Evolutionary conservation across 176 grass and related monocot genomes (phyloP).

Genomic region (Zea mays): Zm-B73-REFERENCE-NAM-5.0 NC_050102.1:160274001-160274500

Average conservation of each 20-base stretch:
- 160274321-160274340: neutral
- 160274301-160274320: conserved; percentile 3
- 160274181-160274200: neutral
- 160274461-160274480: neutral
- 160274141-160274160: conserved; percentile 46
- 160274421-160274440: neutral
- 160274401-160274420: neutral
- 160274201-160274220: neutral
- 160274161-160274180: conserved; percentile 14
- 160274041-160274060: conserved; percentile 88
- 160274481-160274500: neutral
- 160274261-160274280: neutral
- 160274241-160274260: neutral
- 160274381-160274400: neutral
- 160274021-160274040: conserved; percentile 92
- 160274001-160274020: conserved; percentile 99
- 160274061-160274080: conserved; percentile 83
- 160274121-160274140: conserved; percentile 53
- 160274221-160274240: neutral
- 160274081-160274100: conserved; percentile 80
- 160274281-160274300: neutral
- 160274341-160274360: neutral
- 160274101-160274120: conserved; percentile 69
- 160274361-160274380: neutral
- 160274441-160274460: neutral